Conservation (phyloP, 805 yeast species). For the Cyberlindnera samutprakarnensis region DNA sequence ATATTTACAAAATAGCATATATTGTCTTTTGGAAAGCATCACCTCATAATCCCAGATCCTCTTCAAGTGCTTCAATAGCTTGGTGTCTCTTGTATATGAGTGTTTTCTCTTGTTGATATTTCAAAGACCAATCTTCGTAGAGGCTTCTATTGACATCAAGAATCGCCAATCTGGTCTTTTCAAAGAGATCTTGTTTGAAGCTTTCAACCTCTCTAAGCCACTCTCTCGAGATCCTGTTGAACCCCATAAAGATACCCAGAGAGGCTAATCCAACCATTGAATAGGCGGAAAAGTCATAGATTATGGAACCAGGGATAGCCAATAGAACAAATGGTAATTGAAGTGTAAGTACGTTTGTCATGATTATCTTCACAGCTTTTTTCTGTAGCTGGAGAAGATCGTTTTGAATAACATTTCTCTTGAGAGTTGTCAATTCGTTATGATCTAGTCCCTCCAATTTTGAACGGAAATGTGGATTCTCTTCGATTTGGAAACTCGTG, state of each 20-base stretch:
- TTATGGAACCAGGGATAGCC: slow-evolving; percentile 21
- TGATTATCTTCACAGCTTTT: slow-evolving; percentile 19
- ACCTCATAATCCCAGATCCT: slow-evolving; percentile 8
- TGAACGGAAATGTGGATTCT: slow-evolving; percentile 2
- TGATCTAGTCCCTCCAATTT: slow-evolving; percentile 7
- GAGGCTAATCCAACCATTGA: slow-evolving; percentile 27
- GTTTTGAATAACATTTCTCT: slow-evolving; percentile 13
- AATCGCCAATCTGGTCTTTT: slow-evolving; percentile 16
- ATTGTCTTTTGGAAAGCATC: too few relatives aligned
- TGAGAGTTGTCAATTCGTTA: slow-evolving; percentile 14
- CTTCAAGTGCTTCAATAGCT: slow-evolving; percentile 8
- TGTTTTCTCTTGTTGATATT: slow-evolving; percentile 13
- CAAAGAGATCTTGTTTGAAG: slow-evolving; percentile 20
- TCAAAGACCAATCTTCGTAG: slow-evolving; percentile 15
- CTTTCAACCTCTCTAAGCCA: slow-evolving; percentile 21
- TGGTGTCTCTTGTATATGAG: slow-evolving; percentile 10
- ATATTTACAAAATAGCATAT: too few relatives aligned
- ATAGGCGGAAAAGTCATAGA: slow-evolving; percentile 23
- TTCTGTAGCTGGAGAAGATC: slow-evolving; percentile 19
- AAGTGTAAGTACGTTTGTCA: slow-evolving; percentile 22
- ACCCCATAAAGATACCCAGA: slow-evolving; percentile 25
- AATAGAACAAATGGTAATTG: slow-evolving; percentile 25
- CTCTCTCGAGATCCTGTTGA: slow-evolving; percentile 23
- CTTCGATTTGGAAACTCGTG: slow-evolving; percentile 13
- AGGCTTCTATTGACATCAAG: slow-evolving; percentile 14